These are phyloP conservation scores for Talaromyces sp. DNA, from an alignment of 2,329 filamentous ascomycete genomes.

Conservation along the genomic window DNA sequence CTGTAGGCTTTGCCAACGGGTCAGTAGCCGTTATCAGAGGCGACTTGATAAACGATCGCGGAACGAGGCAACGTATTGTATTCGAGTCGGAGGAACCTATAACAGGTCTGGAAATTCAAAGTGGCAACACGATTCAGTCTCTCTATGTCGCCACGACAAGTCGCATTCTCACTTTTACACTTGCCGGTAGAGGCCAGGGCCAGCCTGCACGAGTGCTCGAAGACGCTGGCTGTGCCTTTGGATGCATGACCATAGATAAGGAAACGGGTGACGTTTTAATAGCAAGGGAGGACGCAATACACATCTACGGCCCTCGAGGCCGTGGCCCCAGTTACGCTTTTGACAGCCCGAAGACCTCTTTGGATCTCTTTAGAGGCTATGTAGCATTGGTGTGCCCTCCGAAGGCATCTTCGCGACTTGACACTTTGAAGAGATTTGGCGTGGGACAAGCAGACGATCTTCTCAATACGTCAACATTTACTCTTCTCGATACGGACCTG, in stretches of 20 bases:
- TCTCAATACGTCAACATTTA: slow-evolving; percentile 82
- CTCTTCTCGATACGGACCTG: slow-evolving; percentile 83
- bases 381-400: slow-evolving; percentile 80
- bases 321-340: slow-evolving; percentile 85
- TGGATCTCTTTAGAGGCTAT: slow-evolving; percentile 77
- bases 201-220: slow-evolving; percentile 83
- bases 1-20: slow-evolving; percentile 92
- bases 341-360: slow-evolving; percentile 79
- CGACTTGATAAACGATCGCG: slow-evolving; percentile 90
- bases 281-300: slow-evolving; percentile 91
- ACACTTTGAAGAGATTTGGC: slow-evolving; percentile 67
- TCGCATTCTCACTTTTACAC: slow-evolving; percentile 76
- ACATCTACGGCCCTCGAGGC: slow-evolving; percentile 82
- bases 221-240: slow-evolving; percentile 83
- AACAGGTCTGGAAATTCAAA: slow-evolving; percentile 76
- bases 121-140: slow-evolving; percentile 57
- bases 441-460: slow-evolving; percentile 66
- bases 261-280: slow-evolving; percentile 79
- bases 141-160: slow-evolving; percentile 90
- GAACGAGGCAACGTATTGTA: slow-evolving; percentile 87
- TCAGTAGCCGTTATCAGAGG: slow-evolving; percentile 89
- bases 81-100: slow-evolving; percentile 96
- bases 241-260: slow-evolving; percentile 85
- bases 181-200: slow-evolving; percentile 83
- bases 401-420: slow-evolving; percentile 48